Conservation (phyloP, 306 rosid genomes). For the Cicer chorassanicum region DNA sequence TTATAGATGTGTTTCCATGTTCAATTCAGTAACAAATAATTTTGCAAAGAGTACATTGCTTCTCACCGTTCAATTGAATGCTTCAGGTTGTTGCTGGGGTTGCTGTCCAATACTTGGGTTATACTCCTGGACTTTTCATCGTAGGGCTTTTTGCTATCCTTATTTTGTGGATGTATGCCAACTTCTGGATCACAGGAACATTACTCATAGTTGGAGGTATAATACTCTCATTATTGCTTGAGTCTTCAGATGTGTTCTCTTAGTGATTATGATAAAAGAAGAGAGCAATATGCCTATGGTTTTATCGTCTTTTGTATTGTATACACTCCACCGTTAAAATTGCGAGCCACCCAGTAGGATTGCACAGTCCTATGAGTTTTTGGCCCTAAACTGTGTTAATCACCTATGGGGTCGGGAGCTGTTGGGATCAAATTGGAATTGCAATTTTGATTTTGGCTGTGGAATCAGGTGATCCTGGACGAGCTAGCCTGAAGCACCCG, state of each 20-base stretch:
- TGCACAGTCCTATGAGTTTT: not conserved
- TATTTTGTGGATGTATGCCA: conserved; percentile 95
- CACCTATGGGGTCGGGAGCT: not conserved
- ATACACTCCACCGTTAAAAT: not conserved
- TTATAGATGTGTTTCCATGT: conserved; percentile 33
- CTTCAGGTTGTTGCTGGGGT: conserved; percentile 89
- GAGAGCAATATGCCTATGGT: conserved; percentile 28
- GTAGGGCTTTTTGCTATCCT: conserved; percentile 94
- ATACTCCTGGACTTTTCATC: conserved; percentile 91
- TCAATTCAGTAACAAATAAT: conserved; percentile 17
- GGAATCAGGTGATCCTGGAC: not conserved
- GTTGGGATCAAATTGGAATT: not conserved
- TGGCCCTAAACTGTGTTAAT: not conserved
- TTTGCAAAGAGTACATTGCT: conserved; percentile 24
- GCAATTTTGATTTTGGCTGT: not conserved
- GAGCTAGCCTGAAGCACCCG: not conserved
- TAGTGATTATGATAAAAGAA: conserved; percentile 12
- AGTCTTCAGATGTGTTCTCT: conserved; percentile 19
- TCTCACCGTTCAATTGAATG: conserved; percentile 51
- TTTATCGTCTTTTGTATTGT: conserved; percentile 12
- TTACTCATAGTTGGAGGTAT: conserved; percentile 94
- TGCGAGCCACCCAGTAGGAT: not conserved
- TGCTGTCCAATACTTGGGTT: conserved; percentile 87
- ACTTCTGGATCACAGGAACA: conserved; percentile 94
- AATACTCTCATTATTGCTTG: conserved; percentile 27